Evolutionary conservation across 164 flowering plant genomes (phyloP), one percentile per base, ranked within the genome.

Genomic region (Paratinospora sagittata): DNA sequence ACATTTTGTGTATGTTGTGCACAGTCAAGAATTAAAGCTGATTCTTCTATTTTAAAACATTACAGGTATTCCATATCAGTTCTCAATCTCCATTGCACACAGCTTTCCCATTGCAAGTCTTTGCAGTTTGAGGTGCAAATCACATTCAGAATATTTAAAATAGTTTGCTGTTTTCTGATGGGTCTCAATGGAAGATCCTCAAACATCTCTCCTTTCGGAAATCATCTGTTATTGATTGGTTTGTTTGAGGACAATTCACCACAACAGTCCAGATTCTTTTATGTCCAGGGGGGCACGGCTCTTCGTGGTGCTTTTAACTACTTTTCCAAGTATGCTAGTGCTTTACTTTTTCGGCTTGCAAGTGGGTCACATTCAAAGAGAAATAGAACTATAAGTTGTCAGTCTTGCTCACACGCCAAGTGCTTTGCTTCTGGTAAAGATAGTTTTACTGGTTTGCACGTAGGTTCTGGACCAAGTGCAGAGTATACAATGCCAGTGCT

Each of bases 281-380:
- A 70, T 76, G 77, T 77, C 41, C 84, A 89, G 37, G 89, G 90
- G 65, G 85, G 83, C 77, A 27, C 79, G 27, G 95, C 89, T 16
- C 72, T 92, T 36, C 86, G 82, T 57, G 97, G 85, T 75, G 90
- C 90, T 67, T 80, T 92, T 70, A 77, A 70, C 66, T 76, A 89
- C 78, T 58, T 95, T 34, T 89, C 96, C 2, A 88, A 82, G 78
- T 77, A 87, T 71, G 81, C 97, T 23, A 89, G 87, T 23, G 85
- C 87, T 62, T 34, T 87, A 30, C 43, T 87, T 8, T 63, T 85
- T 47, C 79, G 83, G 81, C 75, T 81, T 34, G 79, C 87, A 8
- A 73, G 81, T 70, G 76, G 76, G 12, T 75, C 87, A 21, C 76
- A 68, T 74, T 39, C 66, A 27, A 70, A 37, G 66, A 77, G 76